These are phyloP conservation scores for Coprinellus micaceus DNA, from an alignment of 768 basidiomycete genomes.

Conservation along the genomic window DNA sequence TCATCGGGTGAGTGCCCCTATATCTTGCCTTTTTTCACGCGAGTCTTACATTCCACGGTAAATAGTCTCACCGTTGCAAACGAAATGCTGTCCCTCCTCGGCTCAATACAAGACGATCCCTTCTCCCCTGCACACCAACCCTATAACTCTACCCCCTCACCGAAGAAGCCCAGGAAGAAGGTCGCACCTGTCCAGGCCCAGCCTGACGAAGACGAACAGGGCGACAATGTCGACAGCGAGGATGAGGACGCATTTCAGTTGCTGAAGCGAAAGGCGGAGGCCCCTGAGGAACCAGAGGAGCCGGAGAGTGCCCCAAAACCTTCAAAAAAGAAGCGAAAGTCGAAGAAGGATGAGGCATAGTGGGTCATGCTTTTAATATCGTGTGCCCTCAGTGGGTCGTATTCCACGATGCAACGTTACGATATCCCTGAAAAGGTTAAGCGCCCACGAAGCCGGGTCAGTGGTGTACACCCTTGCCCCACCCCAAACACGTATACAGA, in stretches of 20 bases:
- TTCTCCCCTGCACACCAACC: slow-evolving; percentile 61
- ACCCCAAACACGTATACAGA: too few relatives aligned
- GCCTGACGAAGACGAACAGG: slow-evolving; percentile 9
- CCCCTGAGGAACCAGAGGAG: slow-evolving; percentile 17
- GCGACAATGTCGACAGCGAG: slow-evolving; percentile 17
- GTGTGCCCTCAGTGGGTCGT: too few relatives aligned
- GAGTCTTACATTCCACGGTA: slow-evolving; percentile 11
- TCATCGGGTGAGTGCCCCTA: slow-evolving; percentile 66
- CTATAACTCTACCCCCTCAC: not conserved
- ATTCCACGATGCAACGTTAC: too few relatives aligned
- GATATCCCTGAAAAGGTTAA: too few relatives aligned
- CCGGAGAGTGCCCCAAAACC: not conserved
- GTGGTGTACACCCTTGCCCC: too few relatives aligned
- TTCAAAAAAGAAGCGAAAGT: slow-evolving; percentile 19
- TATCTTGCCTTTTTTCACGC: not conserved
- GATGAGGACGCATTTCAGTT: slow-evolving; percentile 22
- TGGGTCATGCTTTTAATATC: too few relatives aligned
- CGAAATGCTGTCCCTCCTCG: slow-evolving; percentile 87
- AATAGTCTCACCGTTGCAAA: slow-evolving; percentile 89
- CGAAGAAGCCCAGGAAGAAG: not conserved
- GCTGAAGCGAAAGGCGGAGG: slow-evolving; percentile 24
- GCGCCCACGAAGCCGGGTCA: too few relatives aligned
- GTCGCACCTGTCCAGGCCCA: not conserved
- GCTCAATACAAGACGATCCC: slow-evolving; percentile 75
- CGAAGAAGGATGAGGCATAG: slow-evolving; percentile 18